These are phyloP conservation scores for Dunaliella primolecta DNA, from an alignment of 139 green algal genomes.

Conservation along the genomic window DNA sequence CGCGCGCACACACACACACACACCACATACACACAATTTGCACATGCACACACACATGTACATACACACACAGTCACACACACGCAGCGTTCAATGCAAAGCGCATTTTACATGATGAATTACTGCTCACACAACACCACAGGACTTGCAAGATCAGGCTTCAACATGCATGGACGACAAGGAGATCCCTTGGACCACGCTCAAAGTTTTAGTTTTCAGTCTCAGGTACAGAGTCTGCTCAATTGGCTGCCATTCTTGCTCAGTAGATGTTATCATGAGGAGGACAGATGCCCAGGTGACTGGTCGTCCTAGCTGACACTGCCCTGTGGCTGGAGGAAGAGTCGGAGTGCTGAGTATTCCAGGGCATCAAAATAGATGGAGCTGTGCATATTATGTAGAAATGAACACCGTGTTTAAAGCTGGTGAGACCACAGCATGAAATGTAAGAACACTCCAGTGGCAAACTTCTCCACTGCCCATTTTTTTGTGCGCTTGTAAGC, in stretches of 20 bases:
- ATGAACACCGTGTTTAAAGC: background rate
- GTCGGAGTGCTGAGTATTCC: no score
- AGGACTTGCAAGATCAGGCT: slow-evolving; percentile 25
- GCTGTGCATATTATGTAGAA: background rate
- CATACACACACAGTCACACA: background rate
- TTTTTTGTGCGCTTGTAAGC: no score
- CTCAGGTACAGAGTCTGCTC: background rate
- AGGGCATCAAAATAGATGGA: no score
- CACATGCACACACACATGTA: no score
- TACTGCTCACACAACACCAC: no score
- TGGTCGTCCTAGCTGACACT: background rate
- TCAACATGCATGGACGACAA: slow-evolving; percentile 33
- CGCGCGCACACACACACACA: background rate
- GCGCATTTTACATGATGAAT: no score
- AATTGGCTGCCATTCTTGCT: background rate
- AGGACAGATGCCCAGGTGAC: no score
- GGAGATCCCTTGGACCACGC: background rate
- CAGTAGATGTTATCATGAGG: no score
- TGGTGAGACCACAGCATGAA: background rate
- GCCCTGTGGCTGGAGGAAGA: no score
- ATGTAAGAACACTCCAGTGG: background rate
- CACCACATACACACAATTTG: background rate
- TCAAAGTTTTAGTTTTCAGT: slow-evolving; percentile 4
- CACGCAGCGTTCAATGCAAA: background rate
- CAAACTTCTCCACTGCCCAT: background rate